These are phyloP conservation scores for Cutaneotrichosporon mucoides DNA, from an alignment of 1,284 basidiomycete species.

Conservation along the genomic window DNA sequence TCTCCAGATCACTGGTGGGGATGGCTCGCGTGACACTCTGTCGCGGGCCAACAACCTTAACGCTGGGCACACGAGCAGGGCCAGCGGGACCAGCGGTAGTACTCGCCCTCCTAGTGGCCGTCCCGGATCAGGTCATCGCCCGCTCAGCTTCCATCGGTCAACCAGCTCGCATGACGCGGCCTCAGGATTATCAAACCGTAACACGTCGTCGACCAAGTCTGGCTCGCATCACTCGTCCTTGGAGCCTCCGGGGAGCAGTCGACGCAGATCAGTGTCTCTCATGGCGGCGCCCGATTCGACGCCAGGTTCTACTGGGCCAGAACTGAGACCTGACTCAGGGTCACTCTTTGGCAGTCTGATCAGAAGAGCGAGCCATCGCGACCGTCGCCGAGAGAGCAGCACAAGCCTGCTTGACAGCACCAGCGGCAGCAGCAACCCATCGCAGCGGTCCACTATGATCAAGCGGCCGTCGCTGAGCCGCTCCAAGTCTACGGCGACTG, in stretches of 20 bases:
- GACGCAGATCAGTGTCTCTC: neutral
- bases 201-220: neutral
- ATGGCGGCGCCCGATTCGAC: neutral
- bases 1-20: constrained; percentile 7
- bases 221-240: neutral
- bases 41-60: neutral
- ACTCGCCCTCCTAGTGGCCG: neutral
- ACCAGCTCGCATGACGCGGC: too few species aligned
- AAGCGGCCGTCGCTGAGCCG: neutral
- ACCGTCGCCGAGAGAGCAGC: constrained; percentile 4
- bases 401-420: neutral
- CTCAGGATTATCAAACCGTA: too few species aligned
- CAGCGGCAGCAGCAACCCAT: neutral
- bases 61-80: neutral
- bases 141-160: too few species aligned
- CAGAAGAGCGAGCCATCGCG: neutral
- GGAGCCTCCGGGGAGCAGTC: neutral
- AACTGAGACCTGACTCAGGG: constrained; percentile 1
- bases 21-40: neutral
- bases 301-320: neutral
- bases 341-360: constrained; percentile 3
- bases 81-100: neutral
- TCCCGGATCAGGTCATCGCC: too few species aligned
- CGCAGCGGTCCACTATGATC: neutral
- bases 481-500: too few species aligned